Evolutionary conservation across 768 basidiomycete species (phyloP), one percentile per base, ranked within the genome.

Genomic region (Cystobasidium ongulense): DNA sequence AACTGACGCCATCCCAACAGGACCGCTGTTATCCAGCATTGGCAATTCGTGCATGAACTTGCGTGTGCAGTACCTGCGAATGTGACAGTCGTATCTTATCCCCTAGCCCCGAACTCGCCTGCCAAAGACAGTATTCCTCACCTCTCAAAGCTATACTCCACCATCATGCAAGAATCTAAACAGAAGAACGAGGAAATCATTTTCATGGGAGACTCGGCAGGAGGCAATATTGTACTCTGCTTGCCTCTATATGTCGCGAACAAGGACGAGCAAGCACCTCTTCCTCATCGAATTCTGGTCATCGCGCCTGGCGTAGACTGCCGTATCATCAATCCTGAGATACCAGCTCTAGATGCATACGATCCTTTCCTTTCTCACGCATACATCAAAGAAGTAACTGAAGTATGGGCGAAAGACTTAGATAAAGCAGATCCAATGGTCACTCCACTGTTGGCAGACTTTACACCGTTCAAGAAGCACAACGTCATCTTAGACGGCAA

Each of bases 121-220:
- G 65, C 65, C 11, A 67, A 67, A 38, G 65, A 46, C 17, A 67
- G 65, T 31, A 67, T 67, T 25, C 65, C 65, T 5, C n/a, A 29
- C 13, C 65, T 67, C 21, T 10, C 25, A 8, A 43, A 38, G 41
- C 43, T 67, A 52, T 67, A 46, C 46, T 29, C 10, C 10, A 25
- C n/a, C 11, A 31, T 67, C 4, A 29, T 67, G 41, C 65, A 52
- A 33, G 59, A 61, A 38, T 61, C 59, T 13, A 33, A 38, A 61
- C 18, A 8, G 31, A 67, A 29, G 27, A 50, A 53, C 5, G 65
- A 67, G 27, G 29, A 67, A 29, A 39, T 38, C 21, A 53, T 52
- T 29, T 50, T 67, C 23, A 67, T 67, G 65, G 65, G 65, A 25
- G 65, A 67, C 31, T 67, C 65, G 13, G 65, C 65, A 23, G 65